A percentile compares a stretch with the other conserved stretches of the same genome.
Conservation (phyloP, 116 monocot species). For the Dioscorea cayenensis region DNA sequence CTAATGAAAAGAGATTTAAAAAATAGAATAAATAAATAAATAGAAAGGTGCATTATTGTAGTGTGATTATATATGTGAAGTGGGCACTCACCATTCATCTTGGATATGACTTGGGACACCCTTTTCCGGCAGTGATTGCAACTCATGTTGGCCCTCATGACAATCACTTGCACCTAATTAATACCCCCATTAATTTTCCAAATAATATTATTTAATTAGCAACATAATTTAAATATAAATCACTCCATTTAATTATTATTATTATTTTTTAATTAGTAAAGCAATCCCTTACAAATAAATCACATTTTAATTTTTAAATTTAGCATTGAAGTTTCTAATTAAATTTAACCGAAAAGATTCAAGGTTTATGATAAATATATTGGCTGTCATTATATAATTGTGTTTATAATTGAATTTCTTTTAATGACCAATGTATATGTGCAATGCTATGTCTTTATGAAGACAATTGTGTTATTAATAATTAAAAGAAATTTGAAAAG, state of each 20-base stretch:
- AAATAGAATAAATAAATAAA: background rate
- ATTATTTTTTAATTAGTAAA: no score
- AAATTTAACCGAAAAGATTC: no score
- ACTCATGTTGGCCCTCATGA: conserved; percentile 55
- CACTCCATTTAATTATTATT: background rate
- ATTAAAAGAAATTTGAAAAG: no score
- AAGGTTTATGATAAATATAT: no score
- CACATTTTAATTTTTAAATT: no score
- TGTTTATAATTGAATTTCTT: no score
- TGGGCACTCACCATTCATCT: conserved; percentile 65
- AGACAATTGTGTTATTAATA: no score
- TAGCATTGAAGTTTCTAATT: no score
- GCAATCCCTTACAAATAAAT: no score
- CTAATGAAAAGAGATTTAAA: background rate
- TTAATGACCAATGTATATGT: no score
- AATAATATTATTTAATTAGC: background rate
- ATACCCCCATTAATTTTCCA: background rate
- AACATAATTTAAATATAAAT: background rate
- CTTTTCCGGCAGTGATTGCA: conserved; percentile 51
- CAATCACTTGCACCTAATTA: conserved; percentile 62
- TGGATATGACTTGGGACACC: conserved; percentile 48
- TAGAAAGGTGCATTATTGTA: background rate
- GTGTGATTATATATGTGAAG: background rate
- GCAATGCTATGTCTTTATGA: no score
- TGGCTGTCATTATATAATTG: no score